Percentiles rank a stretch among this genome's conserved stretches.
These are phyloP conservation scores for Globisporangium paroecandrum DNA, from an alignment of 352 stramenopile genomes.

Conservation along the genomic window DNA sequence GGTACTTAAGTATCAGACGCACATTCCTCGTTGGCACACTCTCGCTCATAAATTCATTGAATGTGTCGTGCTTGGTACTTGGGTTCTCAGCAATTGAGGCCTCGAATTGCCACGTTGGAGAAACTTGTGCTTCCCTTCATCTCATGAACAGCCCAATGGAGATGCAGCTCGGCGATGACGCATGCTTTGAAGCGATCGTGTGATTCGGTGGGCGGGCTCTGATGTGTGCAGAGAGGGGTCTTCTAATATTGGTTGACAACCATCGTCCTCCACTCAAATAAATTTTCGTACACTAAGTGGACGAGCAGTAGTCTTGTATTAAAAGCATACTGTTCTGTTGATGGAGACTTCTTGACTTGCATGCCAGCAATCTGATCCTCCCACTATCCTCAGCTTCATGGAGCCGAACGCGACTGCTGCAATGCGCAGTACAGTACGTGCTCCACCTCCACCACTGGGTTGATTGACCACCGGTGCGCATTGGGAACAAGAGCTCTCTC, in stretches of 20 bases:
- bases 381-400: not conserved
- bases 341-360: not conserved
- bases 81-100: no score
- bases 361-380: not conserved
- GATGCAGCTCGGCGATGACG: not conserved
- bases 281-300: not conserved
- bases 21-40: no score
- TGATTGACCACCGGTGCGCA: not conserved
- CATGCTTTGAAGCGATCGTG: not conserved
- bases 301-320: not conserved
- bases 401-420: not conserved
- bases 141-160: not conserved
- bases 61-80: not conserved
- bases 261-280: not conserved
- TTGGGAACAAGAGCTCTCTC: not conserved
- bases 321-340: not conserved
- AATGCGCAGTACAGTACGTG: not conserved
- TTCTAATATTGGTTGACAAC: not conserved
- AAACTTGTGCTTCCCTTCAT: not conserved
- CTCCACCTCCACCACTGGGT: not conserved
- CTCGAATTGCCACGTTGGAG: not conserved
- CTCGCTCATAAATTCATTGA: no score
- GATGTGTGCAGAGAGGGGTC: not conserved
- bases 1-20: no score
- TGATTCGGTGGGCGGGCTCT: not conserved